Conservation (phyloP, 2,329 filamentous ascomycete species). For the Penicillium sp. region DNA sequence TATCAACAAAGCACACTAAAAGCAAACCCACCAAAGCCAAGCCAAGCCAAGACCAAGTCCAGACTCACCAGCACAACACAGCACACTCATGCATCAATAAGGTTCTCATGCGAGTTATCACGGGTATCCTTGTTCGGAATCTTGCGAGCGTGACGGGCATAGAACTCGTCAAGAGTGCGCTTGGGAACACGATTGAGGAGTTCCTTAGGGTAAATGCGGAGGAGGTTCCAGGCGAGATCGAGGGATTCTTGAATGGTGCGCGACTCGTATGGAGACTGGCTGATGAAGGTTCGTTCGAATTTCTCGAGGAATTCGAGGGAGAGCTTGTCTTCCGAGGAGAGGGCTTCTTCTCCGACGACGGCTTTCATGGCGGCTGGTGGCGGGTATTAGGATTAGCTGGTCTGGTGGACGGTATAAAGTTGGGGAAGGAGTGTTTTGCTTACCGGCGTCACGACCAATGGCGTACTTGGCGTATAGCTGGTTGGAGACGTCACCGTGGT, state of each 20-base stretch:
- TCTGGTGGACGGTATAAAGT: no score
- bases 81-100: slow-evolving; percentile 41
- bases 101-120: slow-evolving; percentile 40
- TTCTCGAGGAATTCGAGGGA: slow-evolving; percentile 98
- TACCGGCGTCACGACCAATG: slow-evolving; percentile 85
- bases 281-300: slow-evolving; percentile 93
- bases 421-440: slow-evolving; percentile 16
- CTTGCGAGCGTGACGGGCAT: slow-evolving; percentile 56
- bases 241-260: slow-evolving; percentile 89
- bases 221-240: slow-evolving; percentile 91
- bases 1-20: slow-evolving; percentile 7
- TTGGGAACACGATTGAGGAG: slow-evolving; percentile 89
- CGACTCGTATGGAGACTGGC: slow-evolving; percentile 86
- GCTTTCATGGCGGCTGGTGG: slow-evolving; percentile 86
- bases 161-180: slow-evolving; percentile 79
- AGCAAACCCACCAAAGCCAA: no score
- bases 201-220: slow-evolving; percentile 97
- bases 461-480: slow-evolving; percentile 99
- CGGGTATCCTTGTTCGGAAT: slow-evolving; percentile 47
- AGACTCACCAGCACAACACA: slow-evolving; percentile 3
- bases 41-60: no score
- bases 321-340: slow-evolving; percentile 94
- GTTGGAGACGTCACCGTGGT: slow-evolving; percentile 98
- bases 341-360: slow-evolving; percentile 94
- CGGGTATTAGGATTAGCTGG: slow-evolving; percentile 8